Percentiles rank a stretch among this genome's conserved stretches.
phyloP scores from a whole-genome alignment of 257 asterid species.

The Linaria vulgaris region DNA sequence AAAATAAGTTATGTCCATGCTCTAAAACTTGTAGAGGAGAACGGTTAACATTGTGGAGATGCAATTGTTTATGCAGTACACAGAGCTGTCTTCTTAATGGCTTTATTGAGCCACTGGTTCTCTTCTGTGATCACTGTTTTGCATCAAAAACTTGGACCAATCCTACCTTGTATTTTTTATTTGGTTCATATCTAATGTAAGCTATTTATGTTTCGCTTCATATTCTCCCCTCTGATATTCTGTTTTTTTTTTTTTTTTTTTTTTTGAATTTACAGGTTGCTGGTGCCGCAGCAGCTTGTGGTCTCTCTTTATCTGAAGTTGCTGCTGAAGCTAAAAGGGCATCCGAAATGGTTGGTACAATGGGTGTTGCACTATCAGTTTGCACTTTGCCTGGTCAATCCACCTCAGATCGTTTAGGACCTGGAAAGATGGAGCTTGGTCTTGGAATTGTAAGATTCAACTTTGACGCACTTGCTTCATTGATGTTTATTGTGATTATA shows the following conservation, averaged over 20 bases:
- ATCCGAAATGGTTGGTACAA: conserved; percentile 92
- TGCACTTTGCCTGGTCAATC: conserved; percentile 95
- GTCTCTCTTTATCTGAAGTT: conserved; percentile 76
- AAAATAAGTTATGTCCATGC: too few species aligned
- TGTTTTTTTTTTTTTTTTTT: not conserved
- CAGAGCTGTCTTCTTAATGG: too few species aligned
- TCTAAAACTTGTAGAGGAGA: too few species aligned
- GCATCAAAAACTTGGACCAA: not conserved
- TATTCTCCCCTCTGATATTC: not conserved
- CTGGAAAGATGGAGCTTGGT: conserved; percentile 99
- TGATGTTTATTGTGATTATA: conserved; percentile 5
- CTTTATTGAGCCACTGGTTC: too few species aligned
- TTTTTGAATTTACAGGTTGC: conserved; percentile 60
- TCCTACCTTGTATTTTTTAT: not conserved
- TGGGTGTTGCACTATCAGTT: conserved; percentile 97
- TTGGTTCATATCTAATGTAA: not conserved
- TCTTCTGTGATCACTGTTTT: too few species aligned
- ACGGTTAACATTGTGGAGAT: not conserved
- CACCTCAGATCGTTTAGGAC: conserved; percentile 87
- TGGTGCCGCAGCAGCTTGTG: conserved; percentile 94
- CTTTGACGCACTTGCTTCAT: conserved; percentile 19
- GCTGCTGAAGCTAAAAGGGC: conserved; percentile 91
- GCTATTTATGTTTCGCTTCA: not conserved
- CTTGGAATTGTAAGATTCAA: conserved; percentile 85
- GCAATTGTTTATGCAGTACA: not conserved